Evolutionary conservation across 352 stramenopile genomes (phyloP).

Genomic region (Elongisporangium anandrum): DNA sequence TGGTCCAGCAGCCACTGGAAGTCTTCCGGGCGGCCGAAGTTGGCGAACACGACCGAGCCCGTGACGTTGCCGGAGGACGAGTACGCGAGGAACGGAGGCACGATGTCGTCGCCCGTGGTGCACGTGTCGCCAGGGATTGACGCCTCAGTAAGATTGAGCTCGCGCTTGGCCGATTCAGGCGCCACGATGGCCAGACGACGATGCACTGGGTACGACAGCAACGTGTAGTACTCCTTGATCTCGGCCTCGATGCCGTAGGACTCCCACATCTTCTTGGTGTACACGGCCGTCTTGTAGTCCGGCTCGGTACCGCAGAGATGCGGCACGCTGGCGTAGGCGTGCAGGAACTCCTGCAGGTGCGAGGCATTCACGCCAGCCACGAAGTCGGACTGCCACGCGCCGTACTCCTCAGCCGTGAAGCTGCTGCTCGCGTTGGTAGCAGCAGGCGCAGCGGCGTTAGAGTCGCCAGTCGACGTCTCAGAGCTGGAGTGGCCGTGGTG

Average conservation of each 20-base stretch:
- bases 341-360: constrained; percentile 27
- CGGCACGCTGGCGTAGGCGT: constrained; percentile 32
- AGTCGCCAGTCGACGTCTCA: neutral
- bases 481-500: neutral
- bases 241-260: constrained; percentile 43
- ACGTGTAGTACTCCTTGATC: constrained; percentile 53
- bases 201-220: constrained; percentile 52
- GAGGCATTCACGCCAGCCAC: constrained; percentile 20
- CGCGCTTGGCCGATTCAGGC: constrained; percentile 14
- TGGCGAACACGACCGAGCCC: constrained; percentile 73
- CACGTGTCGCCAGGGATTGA: constrained; percentile 51
- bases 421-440: neutral
- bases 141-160: constrained; percentile 47
- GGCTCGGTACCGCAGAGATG: constrained; percentile 24
- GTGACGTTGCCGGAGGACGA: constrained; percentile 57
- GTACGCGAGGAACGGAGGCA: constrained; percentile 80
- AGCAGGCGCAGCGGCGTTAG: neutral
- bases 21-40: constrained; percentile 71
- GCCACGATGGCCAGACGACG: constrained; percentile 31
- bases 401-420: neutral
- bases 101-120: constrained; percentile 33
- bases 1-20: constrained; percentile 50
- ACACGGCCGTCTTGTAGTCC: constrained; percentile 38
- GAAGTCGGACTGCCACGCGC: constrained; percentile 11
- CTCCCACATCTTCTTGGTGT: constrained; percentile 38